These are phyloP conservation scores for Leccinum rimulosum DNA, from an alignment of 768 basidiomycete genomes.

Conservation along the genomic window DNA sequence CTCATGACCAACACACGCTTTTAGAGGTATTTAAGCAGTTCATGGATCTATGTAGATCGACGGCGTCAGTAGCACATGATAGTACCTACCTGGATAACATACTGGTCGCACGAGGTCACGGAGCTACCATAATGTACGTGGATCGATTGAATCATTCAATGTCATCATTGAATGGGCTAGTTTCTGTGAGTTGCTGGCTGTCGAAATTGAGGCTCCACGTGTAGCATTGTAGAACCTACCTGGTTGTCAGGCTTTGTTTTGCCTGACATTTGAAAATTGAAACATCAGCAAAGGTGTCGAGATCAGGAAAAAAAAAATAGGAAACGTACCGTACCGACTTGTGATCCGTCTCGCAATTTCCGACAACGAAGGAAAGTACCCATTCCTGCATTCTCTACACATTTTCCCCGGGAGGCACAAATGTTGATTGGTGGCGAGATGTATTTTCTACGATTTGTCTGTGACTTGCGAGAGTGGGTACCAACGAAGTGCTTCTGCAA, in stretches of 20 bases:
- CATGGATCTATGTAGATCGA: constrained; percentile 55
- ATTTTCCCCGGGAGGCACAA: too few relatives aligned
- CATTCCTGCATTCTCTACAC: constrained; percentile 42
- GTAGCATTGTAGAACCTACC: constrained; percentile 72
- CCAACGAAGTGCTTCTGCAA: too few relatives aligned
- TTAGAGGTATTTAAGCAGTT: too few relatives aligned
- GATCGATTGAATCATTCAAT: constrained; percentile 51
- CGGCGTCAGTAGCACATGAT: neutral
- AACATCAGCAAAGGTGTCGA: constrained; percentile 7
- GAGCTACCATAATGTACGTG: constrained; percentile 78
- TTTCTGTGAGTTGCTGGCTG: constrained; percentile 67
- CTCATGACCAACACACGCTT: constrained; percentile 26
- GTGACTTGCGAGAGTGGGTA: too few relatives aligned
- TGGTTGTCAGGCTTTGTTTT: constrained; percentile 54
- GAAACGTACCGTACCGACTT: constrained; percentile 80
- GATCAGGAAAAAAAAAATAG: neutral
- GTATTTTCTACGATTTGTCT: too few relatives aligned
- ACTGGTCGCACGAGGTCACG: constrained; percentile 84
- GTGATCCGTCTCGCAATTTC: constrained; percentile 81
- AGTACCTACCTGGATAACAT: constrained; percentile 15
- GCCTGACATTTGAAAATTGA: constrained; percentile 36
- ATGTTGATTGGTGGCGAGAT: too few relatives aligned
- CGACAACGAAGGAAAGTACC: constrained; percentile 66
- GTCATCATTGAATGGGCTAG: constrained; percentile 47
- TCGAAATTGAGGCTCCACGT: constrained; percentile 60